Base-by-base conservation (phyloP, 495 filamentous ascomycete species). In the Achaetomiella virescens region DNA sequence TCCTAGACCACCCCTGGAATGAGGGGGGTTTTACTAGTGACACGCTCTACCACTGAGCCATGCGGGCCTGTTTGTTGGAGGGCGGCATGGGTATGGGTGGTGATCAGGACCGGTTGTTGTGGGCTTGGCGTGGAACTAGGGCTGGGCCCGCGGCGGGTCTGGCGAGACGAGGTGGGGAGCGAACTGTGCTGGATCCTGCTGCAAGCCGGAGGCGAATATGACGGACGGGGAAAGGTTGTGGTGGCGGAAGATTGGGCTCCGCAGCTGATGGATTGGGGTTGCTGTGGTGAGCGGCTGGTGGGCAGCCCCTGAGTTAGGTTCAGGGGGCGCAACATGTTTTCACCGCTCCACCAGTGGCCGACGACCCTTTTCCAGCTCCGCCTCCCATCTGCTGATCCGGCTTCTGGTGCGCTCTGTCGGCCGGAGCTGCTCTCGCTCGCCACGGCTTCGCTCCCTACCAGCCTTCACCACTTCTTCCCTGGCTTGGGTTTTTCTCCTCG, bases 1-100 rank as follows among this genome's bases (percentile, higher is more conserved):
- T 25, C 33, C 29, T 31, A 31, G 27, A 31, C 9, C 27, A 9
- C 9, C 27, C 27, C 27, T 31, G 5, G 9, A 31, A 5, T 31
- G 27, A 31, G 9, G 27, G 27, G 27, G 17, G 27, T 25, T 14
- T 11, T 54, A 54, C 52, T 54, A 54, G 52, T 54, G 52, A 47
- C 52, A 54, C 52, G 52, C 52, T 54, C 52, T 54, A 54, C 52
- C 52, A 55, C 52, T 55, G 52, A 55, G 57, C 57, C 57, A 59
- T 55, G 57, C 57, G 57, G 57, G 57, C 57, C 11, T 43, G 11
- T 27, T 51, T 48, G 29, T 38, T 58, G 36, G 18, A 46, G 17
- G 8, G 1, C 41, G 38, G n/a, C 27, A 48, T 18, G 22, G 47
- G 25, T 49, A 57, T 29, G 10, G 31, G 54, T 17, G 11, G 25